These are phyloP conservation scores for Lactifluus pinguis DNA, from an alignment of 768 basidiomycete species.

Conservation along the genomic window DNA sequence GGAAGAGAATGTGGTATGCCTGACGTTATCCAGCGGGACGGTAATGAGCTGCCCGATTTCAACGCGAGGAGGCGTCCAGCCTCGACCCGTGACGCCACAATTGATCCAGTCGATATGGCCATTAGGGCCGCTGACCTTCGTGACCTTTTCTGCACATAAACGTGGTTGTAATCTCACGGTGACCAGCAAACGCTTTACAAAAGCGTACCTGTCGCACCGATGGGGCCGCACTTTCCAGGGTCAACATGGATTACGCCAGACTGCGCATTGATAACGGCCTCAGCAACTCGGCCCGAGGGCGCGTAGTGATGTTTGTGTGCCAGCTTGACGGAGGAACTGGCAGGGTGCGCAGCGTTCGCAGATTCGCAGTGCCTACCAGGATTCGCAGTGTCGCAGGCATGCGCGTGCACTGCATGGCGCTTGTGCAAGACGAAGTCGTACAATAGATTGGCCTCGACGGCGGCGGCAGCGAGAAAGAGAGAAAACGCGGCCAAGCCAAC, in stretches of 20 bases:
- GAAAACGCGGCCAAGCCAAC: neutral
- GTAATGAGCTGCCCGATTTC: constrained; percentile 41
- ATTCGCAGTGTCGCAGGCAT: neutral
- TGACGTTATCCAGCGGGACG: constrained; percentile 37
- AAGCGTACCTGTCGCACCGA: constrained; percentile 7
- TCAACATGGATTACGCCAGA: neutral
- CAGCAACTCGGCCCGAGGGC: neutral
- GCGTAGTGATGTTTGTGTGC: neutral
- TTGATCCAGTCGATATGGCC: constrained; percentile 70
- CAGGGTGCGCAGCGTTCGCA: neutral
- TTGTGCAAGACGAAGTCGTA: neutral
- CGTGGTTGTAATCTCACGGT: neutral
- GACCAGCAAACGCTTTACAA: neutral
- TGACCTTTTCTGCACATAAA: constrained; percentile 35
- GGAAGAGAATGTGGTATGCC: constrained; percentile 46
- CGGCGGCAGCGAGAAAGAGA: neutral
- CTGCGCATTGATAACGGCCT: neutral
- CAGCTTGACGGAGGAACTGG: neutral
- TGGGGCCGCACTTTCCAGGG: neutral
- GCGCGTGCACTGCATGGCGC: neutral
- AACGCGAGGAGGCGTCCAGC: constrained; percentile 65
- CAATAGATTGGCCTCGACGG: neutral
- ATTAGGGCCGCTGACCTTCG: constrained; percentile 50
- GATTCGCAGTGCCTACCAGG: neutral
- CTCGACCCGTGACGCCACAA: constrained; percentile 56